Base-by-base conservation (phyloP, 495 filamentous ascomycete genomes). In the Neurospora sp. region DNA sequence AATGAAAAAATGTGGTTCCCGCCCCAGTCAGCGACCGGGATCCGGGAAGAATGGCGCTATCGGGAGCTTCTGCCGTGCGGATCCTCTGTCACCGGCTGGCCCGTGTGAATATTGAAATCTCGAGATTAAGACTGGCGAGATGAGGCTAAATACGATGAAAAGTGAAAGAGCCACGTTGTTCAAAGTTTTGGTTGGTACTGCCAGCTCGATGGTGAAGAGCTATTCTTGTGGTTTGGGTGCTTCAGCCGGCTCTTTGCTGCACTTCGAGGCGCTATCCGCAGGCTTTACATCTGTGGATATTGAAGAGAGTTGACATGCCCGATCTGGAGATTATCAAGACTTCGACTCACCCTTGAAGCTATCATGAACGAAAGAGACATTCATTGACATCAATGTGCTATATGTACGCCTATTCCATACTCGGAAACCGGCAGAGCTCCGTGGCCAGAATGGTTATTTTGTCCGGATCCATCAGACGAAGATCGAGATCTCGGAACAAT, bases 141-240 rank as follows among this genome's bases (percentile, higher is more conserved):
- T 80, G 75, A 79, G 80, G 76, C 77, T 79, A 80, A 80, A 81
- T 80, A 77, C 73, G 71, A 4, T 27, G 27, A 70, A 71, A 70
- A 62, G 41, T 37, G 42, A n/a, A 38, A 40, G 23, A 70, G 16
- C 5, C 18, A 72, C 12, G 27, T 3, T 9, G 1, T 35, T 35
- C 12, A 16, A 62, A 31, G 11, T 3, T 35, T 62, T 9, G 54
- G 54, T 18, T 4, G 54, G 35, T 12, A n/a, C n/a, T n/a, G n/a
- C n/a, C n/a, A 35, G 18, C 7, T 62, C 23, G 54, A 62, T 31
- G 2, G 54, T 62, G 54, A 62, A 62, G 54, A 62, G 54, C 16
- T 44, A 5, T 0, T n/a, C 0, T n/a, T 5, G 16, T 18, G 4
- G 39, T 39, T 5, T 23, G 1, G 23, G 23, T 59, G 48, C 10